Percentiles rank a stretch among this genome's conserved stretches.
Conservation (phyloP, 805 yeast genomes). For the Clavispora vitiphila region DNA sequence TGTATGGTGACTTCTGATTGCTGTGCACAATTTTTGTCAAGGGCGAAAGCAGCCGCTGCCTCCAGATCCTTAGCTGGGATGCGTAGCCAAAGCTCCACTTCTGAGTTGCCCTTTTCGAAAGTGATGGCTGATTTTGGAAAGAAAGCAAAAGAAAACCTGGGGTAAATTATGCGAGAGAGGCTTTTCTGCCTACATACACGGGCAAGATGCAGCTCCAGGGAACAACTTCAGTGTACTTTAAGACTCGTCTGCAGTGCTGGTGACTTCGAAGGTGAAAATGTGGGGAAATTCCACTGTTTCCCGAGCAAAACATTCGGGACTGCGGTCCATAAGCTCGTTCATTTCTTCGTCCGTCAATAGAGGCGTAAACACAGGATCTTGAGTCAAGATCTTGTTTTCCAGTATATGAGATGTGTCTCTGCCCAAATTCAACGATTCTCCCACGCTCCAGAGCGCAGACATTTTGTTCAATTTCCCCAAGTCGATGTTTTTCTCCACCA, state of each 20-base stretch:
- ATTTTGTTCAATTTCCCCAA: constrained; percentile 7
- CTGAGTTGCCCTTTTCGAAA: too few species aligned
- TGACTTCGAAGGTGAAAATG: constrained; percentile 33
- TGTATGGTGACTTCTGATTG: too few species aligned
- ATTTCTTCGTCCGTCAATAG: constrained; percentile 39
- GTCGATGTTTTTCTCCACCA: constrained; percentile 15
- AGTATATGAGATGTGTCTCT: background rate
- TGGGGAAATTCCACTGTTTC: constrained; percentile 22
- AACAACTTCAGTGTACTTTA: too few species aligned
- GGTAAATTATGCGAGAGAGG: background rate
- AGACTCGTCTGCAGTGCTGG: constrained; percentile 22
- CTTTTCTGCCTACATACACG: too few species aligned
- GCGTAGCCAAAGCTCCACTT: too few species aligned
- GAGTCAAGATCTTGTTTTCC: background rate
- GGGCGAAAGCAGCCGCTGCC: too few species aligned
- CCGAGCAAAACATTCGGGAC: constrained; percentile 36
- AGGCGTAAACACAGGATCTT: background rate
- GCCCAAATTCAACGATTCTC: constrained; percentile 8
- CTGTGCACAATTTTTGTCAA: too few species aligned
- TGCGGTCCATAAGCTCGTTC: constrained; percentile 46
- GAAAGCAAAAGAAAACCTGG: background rate
- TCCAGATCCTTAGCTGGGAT: too few species aligned
- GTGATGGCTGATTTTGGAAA: too few species aligned
- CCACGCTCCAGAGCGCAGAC: constrained; percentile 4
- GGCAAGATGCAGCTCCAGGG: too few species aligned